A percentile compares a stretch with the other conserved stretches of the same genome.
Conservation (phyloP, 257 asterid species). For the Buddleja alternifolia region DNA sequence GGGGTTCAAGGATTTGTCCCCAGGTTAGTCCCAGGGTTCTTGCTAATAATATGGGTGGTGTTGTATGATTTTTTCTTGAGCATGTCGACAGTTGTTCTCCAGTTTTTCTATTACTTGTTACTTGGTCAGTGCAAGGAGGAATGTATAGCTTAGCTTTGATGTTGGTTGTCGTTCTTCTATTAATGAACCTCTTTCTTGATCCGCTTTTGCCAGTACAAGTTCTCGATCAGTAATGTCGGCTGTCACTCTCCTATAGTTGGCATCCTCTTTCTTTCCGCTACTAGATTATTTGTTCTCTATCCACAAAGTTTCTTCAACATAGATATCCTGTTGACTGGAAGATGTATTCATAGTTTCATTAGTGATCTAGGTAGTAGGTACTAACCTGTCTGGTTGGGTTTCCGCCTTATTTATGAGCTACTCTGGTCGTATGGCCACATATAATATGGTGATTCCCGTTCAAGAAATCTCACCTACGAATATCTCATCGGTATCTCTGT, state of each 20-base stretch:
- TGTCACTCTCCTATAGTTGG: too few relatives aligned
- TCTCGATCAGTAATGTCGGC: too few relatives aligned
- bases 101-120: background rate
- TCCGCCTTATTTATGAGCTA: background rate
- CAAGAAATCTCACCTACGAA: background rate
- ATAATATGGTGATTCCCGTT: background rate
- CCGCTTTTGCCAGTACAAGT: too few relatives aligned
- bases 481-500: background rate
- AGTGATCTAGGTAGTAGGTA: too few relatives aligned
- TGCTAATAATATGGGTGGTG: background rate
- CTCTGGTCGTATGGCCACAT: background rate
- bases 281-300: too few relatives aligned
- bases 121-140: background rate
- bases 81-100: background rate
- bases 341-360: too few relatives aligned
- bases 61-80: constrained; percentile 16
- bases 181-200: too few relatives aligned
- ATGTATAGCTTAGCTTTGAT: too few relatives aligned
- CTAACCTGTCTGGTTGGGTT: background rate
- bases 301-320: too few relatives aligned
- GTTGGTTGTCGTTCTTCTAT: too few relatives aligned
- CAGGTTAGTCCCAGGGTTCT: constrained; percentile 52
- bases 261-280: too few relatives aligned
- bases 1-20: constrained; percentile 97
- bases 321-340: too few relatives aligned